Percentiles rank a stretch among this genome's conserved stretches.
Evolutionary conservation across 2,329 filamentous ascomycete species (phyloP).

Genomic region (Claviceps sp.): DNA sequence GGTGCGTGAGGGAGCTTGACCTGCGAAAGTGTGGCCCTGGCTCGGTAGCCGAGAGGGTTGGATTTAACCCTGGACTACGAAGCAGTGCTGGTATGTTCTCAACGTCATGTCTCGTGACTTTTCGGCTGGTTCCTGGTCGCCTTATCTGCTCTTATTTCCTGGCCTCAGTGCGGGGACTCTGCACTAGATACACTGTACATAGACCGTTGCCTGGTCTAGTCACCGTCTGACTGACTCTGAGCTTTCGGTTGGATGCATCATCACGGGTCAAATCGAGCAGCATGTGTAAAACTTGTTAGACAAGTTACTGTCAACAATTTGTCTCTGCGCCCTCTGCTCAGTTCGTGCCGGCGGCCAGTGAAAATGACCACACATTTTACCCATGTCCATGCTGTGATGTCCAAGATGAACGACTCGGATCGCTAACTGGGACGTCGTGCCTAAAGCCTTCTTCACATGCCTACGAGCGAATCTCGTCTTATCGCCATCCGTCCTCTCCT

Average conservation of each 20-base stretch:
- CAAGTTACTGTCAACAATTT: background rate
- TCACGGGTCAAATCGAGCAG: background rate
- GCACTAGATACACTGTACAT: no score
- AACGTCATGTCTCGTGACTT: background rate
- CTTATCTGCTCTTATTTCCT: background rate
- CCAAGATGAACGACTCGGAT: background rate
- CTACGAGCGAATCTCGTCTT: conserved; percentile 69
- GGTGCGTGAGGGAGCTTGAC: conserved; percentile 34
- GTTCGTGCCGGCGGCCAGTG: background rate
- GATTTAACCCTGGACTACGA: conserved; percentile 42
- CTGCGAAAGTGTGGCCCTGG: conserved; percentile 32
- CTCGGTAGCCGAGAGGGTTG: conserved; percentile 40
- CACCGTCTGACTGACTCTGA: no score
- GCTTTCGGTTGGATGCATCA: background rate
- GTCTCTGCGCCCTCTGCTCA: background rate
- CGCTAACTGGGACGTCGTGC: background rate
- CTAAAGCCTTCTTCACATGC: conserved; percentile 69
- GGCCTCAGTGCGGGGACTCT: background rate
- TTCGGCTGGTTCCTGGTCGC: background rate
- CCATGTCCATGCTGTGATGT: background rate
- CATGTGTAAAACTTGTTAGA: background rate
- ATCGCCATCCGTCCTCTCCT: conserved; percentile 44
- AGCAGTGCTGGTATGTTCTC: conserved; percentile 43
- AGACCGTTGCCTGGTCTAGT: background rate
- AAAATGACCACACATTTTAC: background rate